Evolutionary conservation across 73 alveolate genomes (phyloP).

Genomic region (Paramecium tetraurelia): DNA sequence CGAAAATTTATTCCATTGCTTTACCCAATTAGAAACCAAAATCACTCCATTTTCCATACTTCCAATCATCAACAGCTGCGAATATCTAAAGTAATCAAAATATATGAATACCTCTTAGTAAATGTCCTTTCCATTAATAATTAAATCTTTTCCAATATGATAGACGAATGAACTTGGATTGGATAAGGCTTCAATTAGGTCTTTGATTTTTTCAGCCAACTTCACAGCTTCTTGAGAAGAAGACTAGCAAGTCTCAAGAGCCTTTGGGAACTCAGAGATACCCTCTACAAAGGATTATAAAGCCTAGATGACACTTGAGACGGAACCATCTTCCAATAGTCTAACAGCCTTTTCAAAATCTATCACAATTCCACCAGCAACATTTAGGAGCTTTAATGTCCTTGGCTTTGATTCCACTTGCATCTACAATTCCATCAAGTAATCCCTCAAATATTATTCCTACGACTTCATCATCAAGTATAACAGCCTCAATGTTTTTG

Average conservation of each 20-base stretch:
- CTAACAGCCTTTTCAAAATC: slow-evolving; percentile 42
- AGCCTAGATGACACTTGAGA: background rate
- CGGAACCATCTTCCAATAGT: background rate
- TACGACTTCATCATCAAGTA: background rate
- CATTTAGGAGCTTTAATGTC: background rate
- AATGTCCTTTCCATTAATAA: slow-evolving; percentile 45
- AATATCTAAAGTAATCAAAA: background rate
- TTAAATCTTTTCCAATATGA: slow-evolving; percentile 39
- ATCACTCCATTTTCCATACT: slow-evolving; percentile 21
- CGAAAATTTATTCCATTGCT: slow-evolving; percentile 27
- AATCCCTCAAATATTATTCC: background rate
- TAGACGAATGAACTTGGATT: slow-evolving; percentile 2
- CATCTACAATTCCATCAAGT: slow-evolving; percentile 41
- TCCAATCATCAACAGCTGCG: slow-evolving; percentile 46
- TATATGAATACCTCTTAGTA: background rate
- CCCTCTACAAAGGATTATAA: background rate
- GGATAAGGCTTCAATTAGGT: background rate
- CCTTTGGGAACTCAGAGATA: background rate
- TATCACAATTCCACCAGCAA: background rate
- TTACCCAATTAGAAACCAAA: slow-evolving; percentile 40
- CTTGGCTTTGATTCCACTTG: slow-evolving; percentile 8
- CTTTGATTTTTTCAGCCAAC: background rate
- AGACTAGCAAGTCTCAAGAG: background rate
- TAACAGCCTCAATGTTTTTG: background rate
- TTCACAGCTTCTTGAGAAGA: background rate